Percentiles rank a stretch among this genome's conserved stretches.
Conservation (phyloP, 2,329 filamentous ascomycete genomes). For the Lasiodiplodia hormozganensis region DNA sequence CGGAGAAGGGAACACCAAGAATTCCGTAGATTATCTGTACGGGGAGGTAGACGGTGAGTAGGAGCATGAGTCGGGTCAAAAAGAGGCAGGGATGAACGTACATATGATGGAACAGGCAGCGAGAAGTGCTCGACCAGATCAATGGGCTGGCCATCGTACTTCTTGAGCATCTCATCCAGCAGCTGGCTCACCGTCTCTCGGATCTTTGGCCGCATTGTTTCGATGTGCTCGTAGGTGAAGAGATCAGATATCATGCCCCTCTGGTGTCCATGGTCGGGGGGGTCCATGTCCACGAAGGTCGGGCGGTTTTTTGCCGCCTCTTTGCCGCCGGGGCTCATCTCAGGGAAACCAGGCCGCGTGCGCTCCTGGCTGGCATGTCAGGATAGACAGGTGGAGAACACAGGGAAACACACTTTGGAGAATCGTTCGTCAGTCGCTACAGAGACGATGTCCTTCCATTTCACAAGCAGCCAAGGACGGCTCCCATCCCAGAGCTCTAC, state of each 20-base stretch:
- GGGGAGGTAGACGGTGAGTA: too few relatives aligned
- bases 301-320: conserved; percentile 57
- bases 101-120: conserved; percentile 57
- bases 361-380: conserved; percentile 29
- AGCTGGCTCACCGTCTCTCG: conserved; percentile 55
- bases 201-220: conserved; percentile 54
- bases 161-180: conserved; percentile 50
- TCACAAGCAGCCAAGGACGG: conserved; percentile 57
- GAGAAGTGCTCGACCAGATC: conserved; percentile 58
- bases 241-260: conserved; percentile 56
- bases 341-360: conserved; percentile 54
- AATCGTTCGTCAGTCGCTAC: conserved; percentile 55
- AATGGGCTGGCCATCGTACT: conserved; percentile 48
- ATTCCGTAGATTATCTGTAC: conserved; percentile 57
- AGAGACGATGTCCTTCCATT: conserved; percentile 55
- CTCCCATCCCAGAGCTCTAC: conserved; percentile 58
- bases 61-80: neutral
- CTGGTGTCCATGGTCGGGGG: conserved; percentile 56
- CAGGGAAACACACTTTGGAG: conserved; percentile 44
- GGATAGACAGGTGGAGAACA: neutral
- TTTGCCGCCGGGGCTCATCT: conserved; percentile 56
- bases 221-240: conserved; percentile 50
- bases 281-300: conserved; percentile 61
- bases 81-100: conserved; percentile 32
- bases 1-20: conserved; percentile 57